Conservation (phyloP, 805 yeast species). For the Schwanniomyces yamadae region DNA sequence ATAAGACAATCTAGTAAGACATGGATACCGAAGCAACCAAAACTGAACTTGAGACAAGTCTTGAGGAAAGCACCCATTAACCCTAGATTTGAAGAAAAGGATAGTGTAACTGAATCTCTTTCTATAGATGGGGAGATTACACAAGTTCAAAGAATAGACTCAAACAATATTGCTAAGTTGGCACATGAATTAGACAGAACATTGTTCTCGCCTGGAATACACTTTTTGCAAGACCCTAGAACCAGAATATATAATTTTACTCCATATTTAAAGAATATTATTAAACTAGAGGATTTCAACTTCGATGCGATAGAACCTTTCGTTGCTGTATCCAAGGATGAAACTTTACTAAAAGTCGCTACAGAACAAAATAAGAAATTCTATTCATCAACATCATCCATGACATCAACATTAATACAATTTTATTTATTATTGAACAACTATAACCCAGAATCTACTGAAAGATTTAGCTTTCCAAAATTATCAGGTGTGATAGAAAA, state of each 20-base stretch:
- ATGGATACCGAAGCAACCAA: neutral
- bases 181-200: slow-evolving; percentile 69
- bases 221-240: slow-evolving; percentile 74
- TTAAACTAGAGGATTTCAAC: slow-evolving; percentile 65
- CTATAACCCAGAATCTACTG: slow-evolving; percentile 18
- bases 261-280: slow-evolving; percentile 56
- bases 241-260: slow-evolving; percentile 71
- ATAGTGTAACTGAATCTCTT: slow-evolving; percentile 2
- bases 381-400: slow-evolving; percentile 82
- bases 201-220: slow-evolving; percentile 79
- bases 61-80: neutral
- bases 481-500: slow-evolving; percentile 43
- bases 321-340: slow-evolving; percentile 68
- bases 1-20: slow-evolving; percentile 2
- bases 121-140: slow-evolving; percentile 8
- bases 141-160: slow-evolving; percentile 17
- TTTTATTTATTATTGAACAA: slow-evolving; percentile 67
- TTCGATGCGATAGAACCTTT: slow-evolving; percentile 56
- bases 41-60: neutral
- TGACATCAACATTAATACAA: slow-evolving; percentile 75
- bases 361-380: slow-evolving; percentile 36
- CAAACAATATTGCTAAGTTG: slow-evolving; percentile 49
- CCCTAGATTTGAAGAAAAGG: neutral
- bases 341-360: slow-evolving; percentile 49
- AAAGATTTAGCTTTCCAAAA: slow-evolving; percentile 40